Percentiles rank a stretch among this genome's conserved stretches.
Evolutionary conservation across 768 basidiomycete species (phyloP).

Genomic region (Leccinum uliginosum): DNA sequence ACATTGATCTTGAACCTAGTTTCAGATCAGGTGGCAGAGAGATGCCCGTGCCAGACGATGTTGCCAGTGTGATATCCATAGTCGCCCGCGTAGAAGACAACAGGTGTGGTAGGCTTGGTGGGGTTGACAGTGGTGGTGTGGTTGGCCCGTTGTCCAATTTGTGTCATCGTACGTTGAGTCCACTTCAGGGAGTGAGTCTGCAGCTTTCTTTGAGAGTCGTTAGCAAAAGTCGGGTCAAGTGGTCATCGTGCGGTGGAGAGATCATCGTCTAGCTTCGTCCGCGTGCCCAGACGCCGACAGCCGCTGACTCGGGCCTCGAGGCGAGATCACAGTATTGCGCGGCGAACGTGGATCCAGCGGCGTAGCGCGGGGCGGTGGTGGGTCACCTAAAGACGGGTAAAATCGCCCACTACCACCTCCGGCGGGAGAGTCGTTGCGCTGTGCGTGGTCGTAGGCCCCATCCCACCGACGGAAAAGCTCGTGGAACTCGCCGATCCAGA

Average conservation of each 20-base stretch:
- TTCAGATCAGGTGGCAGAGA: constrained; percentile 43
- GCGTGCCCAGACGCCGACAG: constrained; percentile 13
- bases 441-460: constrained; percentile 15
- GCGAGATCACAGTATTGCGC: constrained; percentile 15
- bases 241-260: not conserved
- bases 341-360: constrained; percentile 11
- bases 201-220: constrained; percentile 19
- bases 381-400: constrained; percentile 14
- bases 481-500: constrained; percentile 28
- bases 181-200: constrained; percentile 35
- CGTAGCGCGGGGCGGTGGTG: constrained; percentile 3
- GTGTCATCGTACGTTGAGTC: constrained; percentile 36
- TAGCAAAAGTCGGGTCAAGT: not conserved
- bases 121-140: constrained; percentile 43
- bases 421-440: constrained; percentile 6
- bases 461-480: constrained; percentile 16
- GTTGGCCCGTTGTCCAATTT: constrained; percentile 40
- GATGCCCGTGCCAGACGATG: constrained; percentile 49
- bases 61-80: constrained; percentile 51
- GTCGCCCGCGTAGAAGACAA: constrained; percentile 45
- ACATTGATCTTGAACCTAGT: constrained; percentile 39
- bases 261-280: constrained; percentile 16
- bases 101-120: constrained; percentile 32
- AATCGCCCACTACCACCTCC: constrained; percentile 5
- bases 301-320: constrained; percentile 17